phyloP scores from a whole-genome alignment of 495 filamentous ascomycete genomes.

The Massariosphaeria phaeospora region DNA sequence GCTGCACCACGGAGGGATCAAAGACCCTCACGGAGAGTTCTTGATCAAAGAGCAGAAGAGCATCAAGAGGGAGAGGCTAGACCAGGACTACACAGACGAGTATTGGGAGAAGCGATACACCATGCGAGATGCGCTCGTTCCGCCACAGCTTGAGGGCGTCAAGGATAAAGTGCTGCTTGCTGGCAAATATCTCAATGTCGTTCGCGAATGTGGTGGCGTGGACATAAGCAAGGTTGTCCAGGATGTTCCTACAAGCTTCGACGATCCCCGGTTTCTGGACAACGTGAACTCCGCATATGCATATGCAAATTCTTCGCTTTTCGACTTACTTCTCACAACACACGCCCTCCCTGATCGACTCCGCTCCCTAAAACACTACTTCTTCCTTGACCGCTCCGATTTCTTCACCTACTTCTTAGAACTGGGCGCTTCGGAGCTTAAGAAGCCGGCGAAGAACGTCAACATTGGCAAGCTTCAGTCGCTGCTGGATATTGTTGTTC shows the following conservation, averaged over 20 bases:
- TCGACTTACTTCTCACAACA: constrained; percentile 85
- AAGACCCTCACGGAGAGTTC: constrained; percentile 91
- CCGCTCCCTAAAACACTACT: constrained; percentile 92
- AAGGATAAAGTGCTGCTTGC: constrained; percentile 92
- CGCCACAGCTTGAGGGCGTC: constrained; percentile 85
- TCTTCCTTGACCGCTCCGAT: constrained; percentile 95
- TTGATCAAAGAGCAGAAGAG: constrained; percentile 93
- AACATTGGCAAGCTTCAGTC: constrained; percentile 92
- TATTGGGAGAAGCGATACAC: constrained; percentile 99
- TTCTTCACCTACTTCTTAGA: constrained; percentile 98
- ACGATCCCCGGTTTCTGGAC: constrained; percentile 73
- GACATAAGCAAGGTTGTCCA: constrained; percentile 84
- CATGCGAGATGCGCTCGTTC: constrained; percentile 82
- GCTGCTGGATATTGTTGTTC: constrained; percentile 85
- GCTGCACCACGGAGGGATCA: constrained; percentile 93
- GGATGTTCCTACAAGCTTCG: constrained; percentile 86
- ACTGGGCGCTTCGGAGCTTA: constrained; percentile 76
- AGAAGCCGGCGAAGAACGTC: constrained; percentile 78
- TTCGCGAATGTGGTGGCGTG: constrained; percentile 92
- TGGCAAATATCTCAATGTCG: constrained; percentile 96
- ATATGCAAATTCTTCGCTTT: constrained; percentile 88
- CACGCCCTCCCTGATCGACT: constrained; percentile 83
- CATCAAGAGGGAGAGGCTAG: constrained; percentile 82
- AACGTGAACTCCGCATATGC: constrained; percentile 95
- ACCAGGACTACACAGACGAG: constrained; percentile 96